Conservation (phyloP, 2,329 filamentous ascomycete genomes). For the Nakataea oryzae region DNA sequence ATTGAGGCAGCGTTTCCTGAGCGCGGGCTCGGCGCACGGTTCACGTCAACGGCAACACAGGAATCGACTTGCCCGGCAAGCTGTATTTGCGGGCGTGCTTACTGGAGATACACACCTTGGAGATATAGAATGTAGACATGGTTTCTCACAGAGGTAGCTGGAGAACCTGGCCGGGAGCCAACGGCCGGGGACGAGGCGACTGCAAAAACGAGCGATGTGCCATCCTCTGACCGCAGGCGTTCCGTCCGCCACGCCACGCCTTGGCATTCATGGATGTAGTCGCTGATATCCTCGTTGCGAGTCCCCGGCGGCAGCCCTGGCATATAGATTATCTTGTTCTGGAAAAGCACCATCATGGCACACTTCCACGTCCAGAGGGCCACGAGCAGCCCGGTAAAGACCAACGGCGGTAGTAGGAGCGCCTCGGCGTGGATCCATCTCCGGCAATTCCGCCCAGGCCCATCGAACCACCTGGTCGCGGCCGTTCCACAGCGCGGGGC, state of each 20-base stretch:
- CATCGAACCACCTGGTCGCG: background rate
- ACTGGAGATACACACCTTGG: constrained; percentile 29
- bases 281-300: constrained; percentile 53
- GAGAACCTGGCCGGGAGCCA: background rate
- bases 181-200: constrained; percentile 29
- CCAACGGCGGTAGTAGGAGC: constrained; percentile 50
- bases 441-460: background rate
- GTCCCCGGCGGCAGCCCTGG: constrained; percentile 64
- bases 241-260: constrained; percentile 60
- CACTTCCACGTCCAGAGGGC: constrained; percentile 59
- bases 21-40: no score
- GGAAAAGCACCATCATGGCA: constrained; percentile 64
- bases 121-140: constrained; percentile 46
- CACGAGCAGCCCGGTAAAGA: constrained; percentile 56
- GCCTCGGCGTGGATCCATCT: constrained; percentile 22
- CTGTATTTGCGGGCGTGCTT: background rate
- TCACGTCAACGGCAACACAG: no score
- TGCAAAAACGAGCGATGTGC: constrained; percentile 52
- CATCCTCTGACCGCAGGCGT: constrained; percentile 49
- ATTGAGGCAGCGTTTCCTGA: constrained; percentile 49
- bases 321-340: constrained; percentile 78
- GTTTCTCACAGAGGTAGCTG: background rate
- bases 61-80: background rate
- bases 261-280: constrained; percentile 49
- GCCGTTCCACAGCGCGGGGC: no score